Evolutionary conservation across 2,329 filamentous ascomycete genomes (phyloP).

Genomic region (Paecilomyces sp.): DNA sequence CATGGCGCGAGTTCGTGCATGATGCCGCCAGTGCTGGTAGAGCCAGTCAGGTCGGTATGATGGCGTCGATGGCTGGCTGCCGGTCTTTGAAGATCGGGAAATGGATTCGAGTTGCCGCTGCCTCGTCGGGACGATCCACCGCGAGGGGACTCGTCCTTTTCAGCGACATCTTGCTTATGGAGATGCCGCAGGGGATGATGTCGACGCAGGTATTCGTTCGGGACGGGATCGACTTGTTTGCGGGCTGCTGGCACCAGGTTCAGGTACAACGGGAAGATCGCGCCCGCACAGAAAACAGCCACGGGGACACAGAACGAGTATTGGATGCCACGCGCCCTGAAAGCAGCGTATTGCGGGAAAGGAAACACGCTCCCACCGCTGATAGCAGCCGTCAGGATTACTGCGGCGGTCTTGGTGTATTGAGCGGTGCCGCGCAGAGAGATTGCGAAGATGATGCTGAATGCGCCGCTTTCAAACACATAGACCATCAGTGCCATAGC

Average conservation of each 20-base stretch:
- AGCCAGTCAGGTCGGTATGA: neutral
- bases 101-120: slow-evolving; percentile 7
- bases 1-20: neutral
- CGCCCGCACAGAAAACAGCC: slow-evolving; percentile 44
- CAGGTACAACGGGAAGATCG: slow-evolving; percentile 49
- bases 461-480: slow-evolving; percentile 55
- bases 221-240: slow-evolving; percentile 45
- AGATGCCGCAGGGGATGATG: slow-evolving; percentile 15
- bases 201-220: slow-evolving; percentile 28
- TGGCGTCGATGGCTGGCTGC: neutral
- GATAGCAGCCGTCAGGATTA: slow-evolving; percentile 48
- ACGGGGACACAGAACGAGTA: slow-evolving; percentile 49
- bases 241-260: slow-evolving; percentile 42
- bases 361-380: slow-evolving; percentile 49
- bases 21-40: neutral
- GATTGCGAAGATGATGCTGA: slow-evolving; percentile 53
- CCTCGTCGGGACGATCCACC: slow-evolving; percentile 9
- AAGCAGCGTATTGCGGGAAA: slow-evolving; percentile 46
- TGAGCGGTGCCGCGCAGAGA: slow-evolving; percentile 50
- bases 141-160: slow-evolving; percentile 5
- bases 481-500: slow-evolving; percentile 46
- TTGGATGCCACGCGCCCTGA: slow-evolving; percentile 29
- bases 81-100: neutral
- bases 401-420: slow-evolving; percentile 51
- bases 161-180: neutral